Percentiles rank a stretch among this genome's conserved stretches.
These are phyloP conservation scores for Clavispora fructus DNA, from an alignment of 805 yeast species.

Conservation along the genomic window DNA sequence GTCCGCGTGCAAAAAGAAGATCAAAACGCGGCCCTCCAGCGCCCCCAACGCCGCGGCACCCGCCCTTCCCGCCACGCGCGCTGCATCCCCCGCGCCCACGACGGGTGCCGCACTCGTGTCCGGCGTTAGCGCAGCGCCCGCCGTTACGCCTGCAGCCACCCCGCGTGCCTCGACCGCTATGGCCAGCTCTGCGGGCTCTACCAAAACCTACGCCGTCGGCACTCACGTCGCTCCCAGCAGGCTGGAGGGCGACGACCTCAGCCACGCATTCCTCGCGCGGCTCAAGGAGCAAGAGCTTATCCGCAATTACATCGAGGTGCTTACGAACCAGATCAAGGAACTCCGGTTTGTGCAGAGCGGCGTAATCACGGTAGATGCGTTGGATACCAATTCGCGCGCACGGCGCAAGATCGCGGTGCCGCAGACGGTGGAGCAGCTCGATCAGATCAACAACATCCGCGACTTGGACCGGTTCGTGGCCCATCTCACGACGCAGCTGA, in stretches of 20 bases:
- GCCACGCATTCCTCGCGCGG: constrained; percentile 29
- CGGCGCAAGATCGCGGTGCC: constrained; percentile 7
- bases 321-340: constrained; percentile 39
- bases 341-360: constrained; percentile 40
- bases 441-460: constrained; percentile 33
- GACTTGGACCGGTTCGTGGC: constrained; percentile 37
- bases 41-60: neutral
- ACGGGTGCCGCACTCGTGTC: neutral
- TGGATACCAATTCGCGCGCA: constrained; percentile 16
- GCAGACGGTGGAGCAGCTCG: constrained; percentile 28
- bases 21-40: neutral
- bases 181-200: neutral
- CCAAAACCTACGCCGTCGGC: neutral
- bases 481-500: constrained; percentile 33
- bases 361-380: constrained; percentile 38
- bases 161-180: neutral
- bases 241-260: constrained; percentile 20
- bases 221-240: neutral
- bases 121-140: neutral
- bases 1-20: constrained; percentile 10
- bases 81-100: too few relatives aligned
- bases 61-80: too few relatives aligned
- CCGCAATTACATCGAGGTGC: constrained; percentile 37
- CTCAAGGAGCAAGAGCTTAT: constrained; percentile 40
- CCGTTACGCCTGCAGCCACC: neutral